Base-by-base conservation (phyloP, 1,284 basidiomycete genomes). In the Cystobasidium pallidum region DNA sequence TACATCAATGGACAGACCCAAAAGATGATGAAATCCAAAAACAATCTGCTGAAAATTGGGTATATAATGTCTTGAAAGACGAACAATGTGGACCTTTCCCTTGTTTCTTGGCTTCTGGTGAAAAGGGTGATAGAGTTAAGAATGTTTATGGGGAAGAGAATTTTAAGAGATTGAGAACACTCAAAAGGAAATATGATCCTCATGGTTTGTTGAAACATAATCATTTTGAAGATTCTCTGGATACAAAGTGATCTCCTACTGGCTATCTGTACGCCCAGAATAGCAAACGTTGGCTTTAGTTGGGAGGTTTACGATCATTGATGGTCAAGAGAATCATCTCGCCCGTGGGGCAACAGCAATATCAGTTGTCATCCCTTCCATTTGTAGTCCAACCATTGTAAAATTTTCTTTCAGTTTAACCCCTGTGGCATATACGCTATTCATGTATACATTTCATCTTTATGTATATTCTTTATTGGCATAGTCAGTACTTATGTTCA, bases 1-100 rank as follows among this genome's bases (percentile, higher is more conserved):
- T 95, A 55, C 92, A 94, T 81, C 93, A 95, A 80, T 95, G 93
- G 93, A 88, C 89, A 73, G 88, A 92, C 80, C 85, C 88, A 61
- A 84, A 88, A 45, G 86, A 91, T 75, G 93, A 95, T 77, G 86
- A 87, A 77, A 85, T 92, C 66, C 84, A 85, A 58, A 88, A 89
- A 36, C 91, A 91, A 13, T 90, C 93, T 80, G 86, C 88, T 78
- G 89, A 78, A 83, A 81, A 51, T 75, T 67, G 78, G 24, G 73
- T 73, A 64, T 73, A 78, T n/a, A 72, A 73, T n/a, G 70, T 76
- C 7, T 59, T 71, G 64, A 64, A 68, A 0, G 86, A 90, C 30
- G 86, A 88, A 32, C 81, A 86, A 34, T 91, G 91, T 39, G 91
- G 91, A 8, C 89, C 91, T 3, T 86, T 88, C 78, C 92, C 91